Conservation (phyloP, 768 basidiomycete species). For the Tricholoma terreum region DNA sequence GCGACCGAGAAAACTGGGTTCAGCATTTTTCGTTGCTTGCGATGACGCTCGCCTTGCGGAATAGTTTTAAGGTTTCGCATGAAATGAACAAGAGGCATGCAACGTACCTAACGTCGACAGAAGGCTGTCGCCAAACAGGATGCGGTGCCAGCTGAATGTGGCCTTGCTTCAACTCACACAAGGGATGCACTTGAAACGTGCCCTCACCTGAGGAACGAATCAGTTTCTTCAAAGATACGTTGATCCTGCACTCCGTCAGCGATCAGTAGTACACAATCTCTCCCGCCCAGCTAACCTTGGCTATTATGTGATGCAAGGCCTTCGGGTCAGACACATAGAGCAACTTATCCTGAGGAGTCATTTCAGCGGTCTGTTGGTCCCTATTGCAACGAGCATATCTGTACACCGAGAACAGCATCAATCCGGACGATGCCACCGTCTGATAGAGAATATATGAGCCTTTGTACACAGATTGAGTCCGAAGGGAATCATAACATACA, state of each 20-base stretch:
- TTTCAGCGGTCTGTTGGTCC: neutral
- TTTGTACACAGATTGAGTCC: neutral
- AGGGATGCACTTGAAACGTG: no score
- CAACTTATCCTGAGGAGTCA: conserved; percentile 4
- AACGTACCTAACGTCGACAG: conserved; percentile 5
- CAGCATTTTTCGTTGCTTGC: conserved; percentile 11
- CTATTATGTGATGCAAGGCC: conserved; percentile 32
- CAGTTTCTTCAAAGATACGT: conserved; percentile 34
- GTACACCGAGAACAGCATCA: conserved; percentile 16
- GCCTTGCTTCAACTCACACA: no score
- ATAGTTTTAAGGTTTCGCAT: neutral
- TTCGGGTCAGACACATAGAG: conserved; percentile 37
- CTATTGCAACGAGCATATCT: neutral
- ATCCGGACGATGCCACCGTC: conserved; percentile 18
- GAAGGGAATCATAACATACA: neutral
- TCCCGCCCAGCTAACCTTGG: conserved; percentile 24
- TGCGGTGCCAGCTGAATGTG: no score
- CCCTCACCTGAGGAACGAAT: conserved; percentile 30
- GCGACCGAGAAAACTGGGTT: conserved; percentile 17
- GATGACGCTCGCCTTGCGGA: conserved; percentile 12
- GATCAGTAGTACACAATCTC: neutral
- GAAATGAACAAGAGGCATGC: neutral
- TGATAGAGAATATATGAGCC: neutral
- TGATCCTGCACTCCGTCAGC: conserved; percentile 2
- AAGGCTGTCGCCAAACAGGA: conserved; percentile 2